Conservation (phyloP, 176 grass and related monocot genomes). For the Oryza punctata region DNA sequence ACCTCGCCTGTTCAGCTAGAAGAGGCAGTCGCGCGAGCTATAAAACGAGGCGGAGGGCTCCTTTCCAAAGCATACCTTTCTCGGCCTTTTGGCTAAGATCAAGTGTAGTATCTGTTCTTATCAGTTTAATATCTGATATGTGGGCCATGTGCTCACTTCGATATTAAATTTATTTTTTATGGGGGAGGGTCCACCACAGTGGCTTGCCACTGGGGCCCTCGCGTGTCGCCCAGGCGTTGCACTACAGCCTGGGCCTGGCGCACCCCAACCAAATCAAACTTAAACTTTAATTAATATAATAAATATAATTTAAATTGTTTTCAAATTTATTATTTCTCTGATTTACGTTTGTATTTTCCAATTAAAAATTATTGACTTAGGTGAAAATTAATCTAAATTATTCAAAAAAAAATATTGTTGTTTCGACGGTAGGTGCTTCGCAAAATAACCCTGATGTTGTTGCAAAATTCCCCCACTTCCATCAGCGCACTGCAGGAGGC, state of each 20-base stretch:
- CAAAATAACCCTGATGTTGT: no score
- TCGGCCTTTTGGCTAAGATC: slow-evolving; percentile 76
- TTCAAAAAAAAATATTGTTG: no score
- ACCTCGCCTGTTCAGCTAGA: not conserved
- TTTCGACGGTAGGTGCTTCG: no score
- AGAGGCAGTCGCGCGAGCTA: not conserved
- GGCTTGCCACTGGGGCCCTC: not conserved
- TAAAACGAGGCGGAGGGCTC: not conserved
- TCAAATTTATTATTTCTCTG: no score
- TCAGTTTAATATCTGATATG: slow-evolving; percentile 93
- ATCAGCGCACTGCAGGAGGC: no score
- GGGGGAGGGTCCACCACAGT: not conserved
- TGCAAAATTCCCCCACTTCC: no score
- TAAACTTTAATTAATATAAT: not conserved
- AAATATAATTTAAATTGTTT: no score
- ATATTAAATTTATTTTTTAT: slow-evolving; percentile 77
- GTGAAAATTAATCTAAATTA: no score
- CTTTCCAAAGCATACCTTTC: slow-evolving; percentile 49
- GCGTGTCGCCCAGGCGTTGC: not conserved
- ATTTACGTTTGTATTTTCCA: no score
- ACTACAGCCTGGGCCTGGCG: not conserved
- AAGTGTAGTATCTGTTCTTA: slow-evolving; percentile 84
- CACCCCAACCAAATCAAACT: not conserved
- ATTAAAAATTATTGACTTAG: no score
- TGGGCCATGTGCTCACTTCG: slow-evolving; percentile 45